Conservation (phyloP, 306 rosid genomes). For the Dryas alaskensis region DNA sequence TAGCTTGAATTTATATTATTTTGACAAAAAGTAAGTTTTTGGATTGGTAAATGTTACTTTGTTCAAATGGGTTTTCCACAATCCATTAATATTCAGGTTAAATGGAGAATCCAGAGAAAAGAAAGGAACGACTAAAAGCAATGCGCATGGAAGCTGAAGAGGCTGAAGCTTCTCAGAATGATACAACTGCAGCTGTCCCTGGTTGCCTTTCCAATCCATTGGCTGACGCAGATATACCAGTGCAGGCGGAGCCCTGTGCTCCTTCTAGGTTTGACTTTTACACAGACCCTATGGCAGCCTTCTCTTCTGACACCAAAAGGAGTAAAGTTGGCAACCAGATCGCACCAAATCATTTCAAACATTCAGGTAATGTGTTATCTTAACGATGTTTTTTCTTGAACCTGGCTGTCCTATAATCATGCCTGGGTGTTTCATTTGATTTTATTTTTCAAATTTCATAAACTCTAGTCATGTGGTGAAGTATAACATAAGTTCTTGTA, state of each 20-base stretch:
- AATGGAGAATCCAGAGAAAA: slow-evolving; percentile 84
- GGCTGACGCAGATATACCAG: slow-evolving; percentile 37
- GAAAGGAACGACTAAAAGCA: slow-evolving; percentile 71
- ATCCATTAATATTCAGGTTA: slow-evolving; percentile 19
- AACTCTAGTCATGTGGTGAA: not conserved
- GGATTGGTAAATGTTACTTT: not conserved
- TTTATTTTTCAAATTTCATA: not conserved
- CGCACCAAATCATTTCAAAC: slow-evolving; percentile 34
- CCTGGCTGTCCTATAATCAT: not conserved
- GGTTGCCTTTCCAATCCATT: slow-evolving; percentile 73
- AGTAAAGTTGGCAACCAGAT: slow-evolving; percentile 27
- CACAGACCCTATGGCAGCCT: slow-evolving; percentile 89
- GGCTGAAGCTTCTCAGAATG: slow-evolving; percentile 36
- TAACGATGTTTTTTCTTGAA: not conserved
- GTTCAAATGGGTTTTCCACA: not conserved
- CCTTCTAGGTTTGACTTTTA: slow-evolving; percentile 75
- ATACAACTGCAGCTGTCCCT: slow-evolving; percentile 29
- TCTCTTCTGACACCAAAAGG: slow-evolving; percentile 52
- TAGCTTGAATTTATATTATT: not conserved
- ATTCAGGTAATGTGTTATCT: slow-evolving; percentile 43
- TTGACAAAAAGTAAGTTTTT: not conserved
- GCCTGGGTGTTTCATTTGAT: not conserved
- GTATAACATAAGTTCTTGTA: not conserved
- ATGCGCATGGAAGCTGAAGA: slow-evolving; percentile 69
- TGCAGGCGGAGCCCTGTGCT: slow-evolving; percentile 33